A percentile compares a stretch with the other conserved stretches of the same genome.
Conservation (phyloP, 179 eudicot genomes). For the Silene vulgaris region DNA sequence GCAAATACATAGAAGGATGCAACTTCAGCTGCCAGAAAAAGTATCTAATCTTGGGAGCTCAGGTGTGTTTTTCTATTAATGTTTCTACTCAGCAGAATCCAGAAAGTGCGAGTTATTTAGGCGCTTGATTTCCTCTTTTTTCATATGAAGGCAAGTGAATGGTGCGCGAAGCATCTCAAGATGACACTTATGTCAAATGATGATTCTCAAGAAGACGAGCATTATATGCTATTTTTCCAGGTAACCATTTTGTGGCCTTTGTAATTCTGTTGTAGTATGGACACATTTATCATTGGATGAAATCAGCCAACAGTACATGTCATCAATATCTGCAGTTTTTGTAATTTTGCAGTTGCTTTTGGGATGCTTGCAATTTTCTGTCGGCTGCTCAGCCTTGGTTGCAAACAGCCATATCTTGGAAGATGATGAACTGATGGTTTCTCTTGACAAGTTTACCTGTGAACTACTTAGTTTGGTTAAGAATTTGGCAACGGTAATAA, state of each 20-base stretch:
- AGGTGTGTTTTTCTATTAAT: slow-evolving; percentile 42
- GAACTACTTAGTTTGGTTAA: slow-evolving; percentile 59
- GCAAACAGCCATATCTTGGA: slow-evolving; percentile 43
- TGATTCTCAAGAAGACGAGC: slow-evolving; percentile 86
- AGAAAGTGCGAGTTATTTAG: neutral
- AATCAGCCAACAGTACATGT: slow-evolving; percentile 2
- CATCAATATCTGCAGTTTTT: neutral
- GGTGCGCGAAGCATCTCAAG: slow-evolving; percentile 87
- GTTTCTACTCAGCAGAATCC: neutral
- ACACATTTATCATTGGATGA: neutral
- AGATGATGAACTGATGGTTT: slow-evolving; percentile 44
- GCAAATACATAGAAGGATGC: slow-evolving; percentile 50
- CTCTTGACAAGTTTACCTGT: slow-evolving; percentile 46
- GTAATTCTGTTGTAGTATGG: neutral
- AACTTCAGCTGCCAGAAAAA: slow-evolving; percentile 41
- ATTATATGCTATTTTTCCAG: slow-evolving; percentile 59
- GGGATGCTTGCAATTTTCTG: slow-evolving; percentile 60
- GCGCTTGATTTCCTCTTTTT: neutral
- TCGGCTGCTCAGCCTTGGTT: slow-evolving; percentile 55
- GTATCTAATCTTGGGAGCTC: slow-evolving; percentile 59
- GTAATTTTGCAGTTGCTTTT: slow-evolving; percentile 51
- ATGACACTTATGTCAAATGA: slow-evolving; percentile 77
- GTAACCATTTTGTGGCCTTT: slow-evolving; percentile 29
- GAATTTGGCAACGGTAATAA: slow-evolving; percentile 50
- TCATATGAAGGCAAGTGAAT: slow-evolving; percentile 57